Evolutionary conservation across 1,139 yeast species (phyloP), one percentile per base, ranked within the genome.

Genomic region (Cylindricascospora bacillispora): DNA sequence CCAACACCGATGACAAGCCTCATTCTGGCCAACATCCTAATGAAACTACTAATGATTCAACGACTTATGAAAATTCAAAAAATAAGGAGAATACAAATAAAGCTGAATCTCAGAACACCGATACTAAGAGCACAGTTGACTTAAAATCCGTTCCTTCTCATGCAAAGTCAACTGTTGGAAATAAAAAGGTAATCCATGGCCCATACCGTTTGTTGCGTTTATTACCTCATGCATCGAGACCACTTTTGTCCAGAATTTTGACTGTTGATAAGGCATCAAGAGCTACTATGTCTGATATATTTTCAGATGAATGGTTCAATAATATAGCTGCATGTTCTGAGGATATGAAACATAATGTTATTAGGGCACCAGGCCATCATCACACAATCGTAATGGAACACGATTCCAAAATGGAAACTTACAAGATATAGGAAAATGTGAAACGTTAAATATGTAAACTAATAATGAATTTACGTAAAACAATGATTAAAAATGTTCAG

Each of bases 191-290:
- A 0, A 52, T 61, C 9, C 61, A 58, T 37, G 98, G 98, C 1
- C 95, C 97, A 2, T 83, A 89, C 64, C 65, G 97, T 44, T 60
- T 92, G 39, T 65, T 89, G 64, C 69, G 95, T 46, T 63, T 89
- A 39, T 62, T 92, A 28, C 98, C 98, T 2, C 80, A 76, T 42
- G 85, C 85, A 3, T 69, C 94, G 11, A 67, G 97, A 43, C 80
- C 77, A 4, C 65, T 86, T 7, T 68, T 89, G 27, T 71, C 74
- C 18, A 65, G 65, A 28, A 85, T 89, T 83, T 63, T 89, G 16
- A 71, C 63, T 29, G 56, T 82, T 6, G 77, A 80, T 39, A 82
- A 93, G 2, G 48, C 44, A 9, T 63, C 67, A 39, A 69, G 97
- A 39, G 80, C 86, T 3, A 63, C 77, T 1, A 56, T 86, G 49